A percentile compares a stretch with the other conserved stretches of the same genome.
Evolutionary conservation across 23 red algal genomes (phyloP).

Genomic region (Gracilaria domingensis): DNA sequence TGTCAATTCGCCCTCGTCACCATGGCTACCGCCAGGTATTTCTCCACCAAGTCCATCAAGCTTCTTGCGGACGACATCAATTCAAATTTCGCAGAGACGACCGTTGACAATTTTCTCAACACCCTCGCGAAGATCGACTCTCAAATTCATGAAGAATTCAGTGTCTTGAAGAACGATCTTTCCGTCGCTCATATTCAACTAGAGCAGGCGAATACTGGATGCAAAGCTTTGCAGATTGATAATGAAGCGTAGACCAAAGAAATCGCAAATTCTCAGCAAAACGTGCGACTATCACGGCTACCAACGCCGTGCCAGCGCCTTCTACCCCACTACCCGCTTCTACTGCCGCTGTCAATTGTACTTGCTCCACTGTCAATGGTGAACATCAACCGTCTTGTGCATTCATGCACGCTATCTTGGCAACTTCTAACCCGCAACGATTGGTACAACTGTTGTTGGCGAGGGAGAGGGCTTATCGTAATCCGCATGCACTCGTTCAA

Average conservation of each 20-base stretch:
- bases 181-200: slow-evolving; percentile 5
- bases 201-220: not conserved
- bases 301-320: not conserved
- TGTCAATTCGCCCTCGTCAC: not conserved
- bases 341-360: not conserved
- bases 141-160: slow-evolving; percentile 66
- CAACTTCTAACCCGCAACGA: slow-evolving; percentile 21
- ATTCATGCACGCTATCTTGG: slow-evolving; percentile 17
- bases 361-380: not conserved
- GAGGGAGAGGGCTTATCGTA: slow-evolving; percentile 42
- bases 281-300: not conserved
- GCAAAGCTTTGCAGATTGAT: slow-evolving; percentile 15
- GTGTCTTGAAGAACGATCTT: slow-evolving; percentile 36
- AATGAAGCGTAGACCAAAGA: slow-evolving; percentile 9
- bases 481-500: slow-evolving; percentile 41
- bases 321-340: not conserved
- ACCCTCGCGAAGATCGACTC: slow-evolving; percentile 52
- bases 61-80: slow-evolving; percentile 61
- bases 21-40: slow-evolving; percentile 13
- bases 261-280: slow-evolving; percentile 9
- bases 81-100: slow-evolving; percentile 6
- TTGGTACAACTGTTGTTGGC: slow-evolving; percentile 37
- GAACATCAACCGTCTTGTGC: slow-evolving; percentile 36
- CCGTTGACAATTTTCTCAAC: slow-evolving; percentile 45
- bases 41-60: slow-evolving; percentile 56